Conservation (phyloP, 2,329 filamentous ascomycete species). For the Alternaria atra region DNA sequence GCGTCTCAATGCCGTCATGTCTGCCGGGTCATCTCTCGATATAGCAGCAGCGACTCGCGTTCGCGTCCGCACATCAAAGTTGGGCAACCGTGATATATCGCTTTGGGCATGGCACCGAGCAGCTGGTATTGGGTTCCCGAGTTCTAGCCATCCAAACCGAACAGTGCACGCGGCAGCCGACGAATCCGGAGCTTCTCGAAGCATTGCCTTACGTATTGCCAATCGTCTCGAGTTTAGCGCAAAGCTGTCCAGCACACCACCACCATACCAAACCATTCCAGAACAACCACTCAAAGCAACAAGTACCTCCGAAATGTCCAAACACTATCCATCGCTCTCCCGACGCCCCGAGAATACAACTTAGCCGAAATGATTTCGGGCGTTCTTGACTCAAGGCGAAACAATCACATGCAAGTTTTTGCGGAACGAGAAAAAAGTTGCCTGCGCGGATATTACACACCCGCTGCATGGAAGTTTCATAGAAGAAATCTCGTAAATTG, state of each 20-base stretch:
- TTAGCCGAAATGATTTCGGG: conserved; percentile 17
- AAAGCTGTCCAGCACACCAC: conserved; percentile 17
- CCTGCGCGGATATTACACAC: conserved; percentile 9
- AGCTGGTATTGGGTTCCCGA: conserved; percentile 8
- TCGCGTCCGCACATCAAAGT: conserved; percentile 14
- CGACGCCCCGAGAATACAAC: conserved; percentile 12
- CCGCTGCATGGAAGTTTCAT: conserved; percentile 7
- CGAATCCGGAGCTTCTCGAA: conserved; percentile 33
- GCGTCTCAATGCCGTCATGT: conserved; percentile 35
- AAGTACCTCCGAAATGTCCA: conserved; percentile 1
- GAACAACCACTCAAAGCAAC: conserved; percentile 8
- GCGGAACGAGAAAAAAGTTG: not conserved
- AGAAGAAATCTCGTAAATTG: conserved; percentile 14
- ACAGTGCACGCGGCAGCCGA: conserved; percentile 5
- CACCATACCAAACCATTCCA: conserved; percentile 7
- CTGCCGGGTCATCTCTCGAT: conserved; percentile 15
- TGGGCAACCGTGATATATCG: conserved; percentile 19
- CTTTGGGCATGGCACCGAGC: conserved; percentile 15
- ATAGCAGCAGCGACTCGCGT: conserved; percentile 8
- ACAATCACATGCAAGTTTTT: conserved; percentile 21
- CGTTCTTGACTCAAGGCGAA: conserved; percentile 13
- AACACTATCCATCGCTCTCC: conserved; percentile 4
- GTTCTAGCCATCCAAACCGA: conserved; percentile 10
- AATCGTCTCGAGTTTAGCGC: conserved; percentile 29
- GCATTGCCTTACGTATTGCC: conserved; percentile 45